Percentiles rank a stretch among this genome's conserved stretches.
These are phyloP conservation scores for Orbilia quercus DNA, from an alignment of 2,329 filamentous ascomycete species.

Conservation along the genomic window DNA sequence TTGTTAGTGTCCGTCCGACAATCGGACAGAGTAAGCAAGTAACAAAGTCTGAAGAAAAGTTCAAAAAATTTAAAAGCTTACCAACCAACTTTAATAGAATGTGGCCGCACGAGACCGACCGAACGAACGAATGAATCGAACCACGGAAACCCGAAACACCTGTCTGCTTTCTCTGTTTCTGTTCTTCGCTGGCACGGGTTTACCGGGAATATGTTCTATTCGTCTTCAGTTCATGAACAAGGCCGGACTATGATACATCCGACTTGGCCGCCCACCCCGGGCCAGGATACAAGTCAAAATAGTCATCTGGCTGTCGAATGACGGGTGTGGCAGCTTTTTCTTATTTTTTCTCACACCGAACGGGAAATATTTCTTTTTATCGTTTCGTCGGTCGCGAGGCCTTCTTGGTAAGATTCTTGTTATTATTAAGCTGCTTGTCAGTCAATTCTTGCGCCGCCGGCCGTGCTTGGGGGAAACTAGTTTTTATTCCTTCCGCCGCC, in stretches of 20 bases:
- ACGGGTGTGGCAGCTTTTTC: constrained; percentile 51
- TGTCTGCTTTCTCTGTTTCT: too few species aligned
- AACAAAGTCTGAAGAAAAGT: too few species aligned
- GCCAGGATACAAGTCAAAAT: constrained; percentile 4
- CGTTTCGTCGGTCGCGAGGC: constrained; percentile 13
- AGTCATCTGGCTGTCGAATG: constrained; percentile 41
- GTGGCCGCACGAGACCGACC: constrained; percentile 35
- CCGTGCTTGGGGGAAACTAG: too few species aligned
- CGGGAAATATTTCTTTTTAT: too few species aligned
- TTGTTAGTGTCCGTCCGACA: too few species aligned
- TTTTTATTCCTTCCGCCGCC: constrained; percentile 7
- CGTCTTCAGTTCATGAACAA: too few species aligned
- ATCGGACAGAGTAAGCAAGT: constrained; percentile 1
- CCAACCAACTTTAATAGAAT: too few species aligned
- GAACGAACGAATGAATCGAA: neutral
- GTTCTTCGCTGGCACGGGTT: constrained; percentile 16
- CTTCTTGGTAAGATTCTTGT: too few species aligned
- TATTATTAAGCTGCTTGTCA: constrained; percentile 54
- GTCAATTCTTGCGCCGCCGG: constrained; percentile 20
- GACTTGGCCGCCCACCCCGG: constrained; percentile 9
- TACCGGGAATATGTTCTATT: constrained; percentile 29
- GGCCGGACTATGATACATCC: constrained; percentile 23
- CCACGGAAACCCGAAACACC: constrained; percentile 12
- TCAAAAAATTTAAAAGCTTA: too few species aligned
- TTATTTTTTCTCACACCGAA: constrained; percentile 4